Evolutionary conservation across 345 rosid genomes (phyloP).

Genomic region (Gossypium anomalum): DNA sequence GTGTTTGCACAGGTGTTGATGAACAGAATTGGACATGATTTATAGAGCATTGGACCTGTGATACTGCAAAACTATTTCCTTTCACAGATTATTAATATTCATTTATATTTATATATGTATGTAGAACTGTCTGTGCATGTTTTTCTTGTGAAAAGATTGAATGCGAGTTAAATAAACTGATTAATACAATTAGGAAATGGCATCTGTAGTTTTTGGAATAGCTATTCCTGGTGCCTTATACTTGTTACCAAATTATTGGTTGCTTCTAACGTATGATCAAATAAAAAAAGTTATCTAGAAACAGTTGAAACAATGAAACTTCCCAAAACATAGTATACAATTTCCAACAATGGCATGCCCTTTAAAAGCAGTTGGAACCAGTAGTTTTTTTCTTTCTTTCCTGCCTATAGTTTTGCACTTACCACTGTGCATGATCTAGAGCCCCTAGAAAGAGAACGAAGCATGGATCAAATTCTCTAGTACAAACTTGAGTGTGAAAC

Average conservation of each 20-base stretch:
- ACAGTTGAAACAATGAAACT: neutral
- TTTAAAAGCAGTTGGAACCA: conserved; percentile 1
- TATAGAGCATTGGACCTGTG: too few species aligned
- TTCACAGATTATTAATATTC: neutral
- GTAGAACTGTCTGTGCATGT: neutral
- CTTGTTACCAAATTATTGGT: neutral
- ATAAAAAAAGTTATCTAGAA: neutral
- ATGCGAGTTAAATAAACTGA: too few species aligned
- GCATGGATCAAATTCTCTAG: neutral
- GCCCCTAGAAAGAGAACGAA: neutral
- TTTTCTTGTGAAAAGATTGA: neutral
- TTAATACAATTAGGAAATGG: neutral
- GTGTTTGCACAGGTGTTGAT: too few species aligned
- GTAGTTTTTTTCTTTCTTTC: neutral
- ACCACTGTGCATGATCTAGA: neutral
- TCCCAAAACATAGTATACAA: neutral
- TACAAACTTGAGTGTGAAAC: neutral
- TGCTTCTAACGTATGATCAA: neutral
- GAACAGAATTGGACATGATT: too few species aligned
- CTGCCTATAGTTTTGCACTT: neutral
- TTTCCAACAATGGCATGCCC: neutral
- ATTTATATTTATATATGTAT: neutral
- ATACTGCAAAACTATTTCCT: neutral
- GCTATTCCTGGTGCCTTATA: neutral
- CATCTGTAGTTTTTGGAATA: neutral